Evolutionary conservation across 306 rosid species (phyloP).

Genomic region (Prosopis cineraria): DNA sequence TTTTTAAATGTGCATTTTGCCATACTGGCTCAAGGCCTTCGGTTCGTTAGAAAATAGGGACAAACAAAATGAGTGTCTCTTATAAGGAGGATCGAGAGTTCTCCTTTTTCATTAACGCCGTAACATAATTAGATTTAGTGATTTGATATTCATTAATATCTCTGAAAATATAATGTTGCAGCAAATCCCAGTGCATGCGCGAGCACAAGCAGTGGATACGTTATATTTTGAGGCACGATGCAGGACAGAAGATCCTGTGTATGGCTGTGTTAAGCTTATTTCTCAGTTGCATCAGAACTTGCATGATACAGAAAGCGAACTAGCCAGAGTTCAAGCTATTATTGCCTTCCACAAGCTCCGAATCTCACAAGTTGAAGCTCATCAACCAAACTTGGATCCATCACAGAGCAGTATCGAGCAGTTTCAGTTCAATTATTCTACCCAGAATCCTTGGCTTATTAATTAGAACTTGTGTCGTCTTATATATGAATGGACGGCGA

Average conservation of each 20-base stretch:
- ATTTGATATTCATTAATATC: not conserved
- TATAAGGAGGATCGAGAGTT: not conserved
- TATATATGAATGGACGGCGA: not conserved
- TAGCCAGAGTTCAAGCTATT: conserved; percentile 58
- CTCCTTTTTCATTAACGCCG: not conserved
- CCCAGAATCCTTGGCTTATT: not conserved
- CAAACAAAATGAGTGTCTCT: not conserved
- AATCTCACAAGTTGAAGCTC: conserved; percentile 17
- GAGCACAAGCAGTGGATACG: conserved; percentile 60
- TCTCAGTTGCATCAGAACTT: conserved; percentile 58
- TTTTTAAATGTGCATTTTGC: too few relatives aligned
- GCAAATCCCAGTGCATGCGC: conserved; percentile 49
- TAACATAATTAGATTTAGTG: not conserved
- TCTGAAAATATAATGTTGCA: conserved; percentile 21
- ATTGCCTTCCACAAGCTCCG: conserved; percentile 41
- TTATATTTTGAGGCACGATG: conserved; percentile 62
- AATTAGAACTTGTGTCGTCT: not conserved
- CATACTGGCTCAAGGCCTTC: too few relatives aligned
- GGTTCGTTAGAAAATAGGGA: too few relatives aligned
- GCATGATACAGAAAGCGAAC: conserved; percentile 42
- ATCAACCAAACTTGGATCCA: conserved; percentile 20
- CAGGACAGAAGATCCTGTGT: conserved; percentile 66
- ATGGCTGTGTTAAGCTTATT: conserved; percentile 68
- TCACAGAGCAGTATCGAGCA: conserved; percentile 25
- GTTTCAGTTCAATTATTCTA: conserved; percentile 29